Conservation (phyloP, 106 monocot genomes). For the Agapanthus africanus region DNA sequence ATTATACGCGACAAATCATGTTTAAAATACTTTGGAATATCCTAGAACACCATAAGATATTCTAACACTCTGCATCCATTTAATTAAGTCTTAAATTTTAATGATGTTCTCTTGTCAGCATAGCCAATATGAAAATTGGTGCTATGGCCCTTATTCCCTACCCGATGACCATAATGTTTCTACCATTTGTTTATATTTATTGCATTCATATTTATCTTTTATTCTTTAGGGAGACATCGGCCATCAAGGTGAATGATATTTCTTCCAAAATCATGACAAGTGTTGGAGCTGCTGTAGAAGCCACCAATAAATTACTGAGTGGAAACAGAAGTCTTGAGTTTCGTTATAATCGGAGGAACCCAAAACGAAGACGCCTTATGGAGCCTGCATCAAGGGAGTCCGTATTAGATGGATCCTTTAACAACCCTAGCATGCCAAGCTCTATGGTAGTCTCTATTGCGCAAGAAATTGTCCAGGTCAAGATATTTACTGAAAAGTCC, state of each 20-base stretch:
- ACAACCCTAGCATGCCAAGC: conserved; percentile 8
- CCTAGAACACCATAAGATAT: too few relatives aligned
- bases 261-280: conserved; percentile 53
- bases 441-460: conserved; percentile 12
- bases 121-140: background rate
- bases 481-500: conserved; percentile 19
- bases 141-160: background rate
- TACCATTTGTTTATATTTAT: background rate
- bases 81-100: background rate
- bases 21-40: too few relatives aligned
- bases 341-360: conserved; percentile 66
- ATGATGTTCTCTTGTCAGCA: background rate
- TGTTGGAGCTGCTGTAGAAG: conserved; percentile 75
- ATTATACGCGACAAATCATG: too few relatives aligned
- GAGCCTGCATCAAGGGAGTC: conserved; percentile 27
- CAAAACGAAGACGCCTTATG: conserved; percentile 55
- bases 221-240: conserved; percentile 56
- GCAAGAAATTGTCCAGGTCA: conserved; percentile 34
- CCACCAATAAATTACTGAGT: conserved; percentile 59
- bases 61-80: background rate
- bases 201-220: background rate
- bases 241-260: conserved; percentile 73
- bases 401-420: background rate
- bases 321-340: conserved; percentile 36
- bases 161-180: background rate